phyloP scores from a whole-genome alignment of 2,329 filamentous ascomycete genomes.

The Ascochyta viciae-villosae region DNA sequence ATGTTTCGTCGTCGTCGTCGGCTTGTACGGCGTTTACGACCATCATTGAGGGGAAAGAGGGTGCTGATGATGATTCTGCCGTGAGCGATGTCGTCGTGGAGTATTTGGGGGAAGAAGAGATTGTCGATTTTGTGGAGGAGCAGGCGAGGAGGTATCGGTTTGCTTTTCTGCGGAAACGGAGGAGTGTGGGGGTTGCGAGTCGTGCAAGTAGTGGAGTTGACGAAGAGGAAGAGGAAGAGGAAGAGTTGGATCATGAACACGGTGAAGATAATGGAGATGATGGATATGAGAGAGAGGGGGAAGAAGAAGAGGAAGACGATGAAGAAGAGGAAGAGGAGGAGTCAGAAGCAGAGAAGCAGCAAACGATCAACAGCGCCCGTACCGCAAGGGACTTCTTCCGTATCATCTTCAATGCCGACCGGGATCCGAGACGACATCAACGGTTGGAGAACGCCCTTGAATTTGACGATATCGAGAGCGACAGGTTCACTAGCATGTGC shows the following conservation, averaged over 20 bases:
- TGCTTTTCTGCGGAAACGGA: background rate
- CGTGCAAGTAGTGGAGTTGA: background rate
- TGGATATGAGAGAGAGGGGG: background rate
- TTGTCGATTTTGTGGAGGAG: slow-evolving; percentile 2
- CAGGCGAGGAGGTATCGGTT: slow-evolving; percentile 10
- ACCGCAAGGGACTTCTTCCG: slow-evolving; percentile 21
- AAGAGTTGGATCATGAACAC: background rate
- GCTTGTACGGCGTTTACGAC: slow-evolving; percentile 20
- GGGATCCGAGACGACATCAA: background rate
- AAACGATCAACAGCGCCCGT: background rate
- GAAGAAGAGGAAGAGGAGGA: background rate
- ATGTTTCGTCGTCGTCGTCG: slow-evolving; percentile 7
- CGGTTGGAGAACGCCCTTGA: slow-evolving; percentile 8
- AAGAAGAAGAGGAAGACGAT: background rate
- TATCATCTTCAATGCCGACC: slow-evolving; percentile 15
- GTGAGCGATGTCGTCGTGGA: slow-evolving; percentile 16
- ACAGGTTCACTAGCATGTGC: slow-evolving; percentile 2
- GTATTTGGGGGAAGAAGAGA: slow-evolving; percentile 6
- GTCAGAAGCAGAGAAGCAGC: background rate
- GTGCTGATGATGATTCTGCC: slow-evolving; percentile 6
- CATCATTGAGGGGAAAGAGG: slow-evolving; percentile 7
- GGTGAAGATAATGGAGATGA: background rate
- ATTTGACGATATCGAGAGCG: slow-evolving; percentile 1
- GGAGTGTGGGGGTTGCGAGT: background rate
- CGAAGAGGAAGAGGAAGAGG: background rate